Evolutionary conservation across 345 rosid species (phyloP), one percentile per base, ranked within the genome.

Genomic region (Boechera stricta): DNA sequence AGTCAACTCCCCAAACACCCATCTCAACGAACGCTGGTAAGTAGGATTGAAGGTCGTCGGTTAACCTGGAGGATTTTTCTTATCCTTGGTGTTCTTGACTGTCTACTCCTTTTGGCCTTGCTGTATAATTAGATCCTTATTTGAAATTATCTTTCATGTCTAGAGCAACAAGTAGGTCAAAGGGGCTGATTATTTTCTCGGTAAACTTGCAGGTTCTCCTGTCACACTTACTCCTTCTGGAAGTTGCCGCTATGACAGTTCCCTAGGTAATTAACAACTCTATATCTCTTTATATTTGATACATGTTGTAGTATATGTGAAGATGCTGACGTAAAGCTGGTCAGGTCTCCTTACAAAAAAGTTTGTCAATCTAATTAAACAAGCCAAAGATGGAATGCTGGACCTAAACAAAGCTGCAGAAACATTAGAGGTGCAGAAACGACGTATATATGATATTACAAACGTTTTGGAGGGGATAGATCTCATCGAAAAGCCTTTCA

Each of bases 381-480:
- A 86, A 8, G 91, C 96, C 6, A 88, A 92, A 86, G 97, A 91
- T 83, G 99, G 98, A 69, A 86, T 85, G 71, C 88, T 92, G 52
- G 98, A 95, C 81, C 83, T 95, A 68, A 95, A 95, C 79, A 87
- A 87, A 54, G 98, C 98, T 42, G 98, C 99, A 7, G 96, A 89
- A 82, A 89, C 89, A 56, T 85, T 95, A 82, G 90, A 92, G 90
- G 99, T 95, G 68, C 98, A 95, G 74, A 92, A 95, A 84, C 86
- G 97, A 79, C 92, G 99, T 83, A 95, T 95, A 77, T 95, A 95
- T 54, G 99, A 95, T 84, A 95, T 95, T 80, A 95, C 99, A 49
- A 95, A 95, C 85, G 99, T 95, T 57, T 79, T 95, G 90, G 99
- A 95, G 84, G 99, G 99, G 82, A 91, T 95, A 69, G 98, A 90